phyloP scores from a whole-genome alignment of 2,329 filamentous ascomycete genomes.

The Chaetoscypha palmicola region DNA sequence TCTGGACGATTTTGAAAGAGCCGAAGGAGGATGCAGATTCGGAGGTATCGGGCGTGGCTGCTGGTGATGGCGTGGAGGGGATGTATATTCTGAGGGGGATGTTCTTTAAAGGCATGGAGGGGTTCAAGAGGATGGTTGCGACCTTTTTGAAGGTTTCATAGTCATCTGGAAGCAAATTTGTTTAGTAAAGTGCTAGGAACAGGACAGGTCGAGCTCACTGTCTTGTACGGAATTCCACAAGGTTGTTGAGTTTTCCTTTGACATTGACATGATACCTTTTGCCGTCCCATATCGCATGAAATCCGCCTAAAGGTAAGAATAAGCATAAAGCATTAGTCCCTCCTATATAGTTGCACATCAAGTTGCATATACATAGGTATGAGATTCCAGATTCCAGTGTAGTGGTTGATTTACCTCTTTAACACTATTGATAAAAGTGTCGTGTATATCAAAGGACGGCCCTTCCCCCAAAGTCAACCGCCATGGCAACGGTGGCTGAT shows the following conservation, averaged over 20 bases:
- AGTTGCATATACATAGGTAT: too few species aligned
- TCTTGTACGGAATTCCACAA: conserved; percentile 59
- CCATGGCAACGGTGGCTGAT: conserved; percentile 51
- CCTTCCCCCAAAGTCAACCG: conserved; percentile 51
- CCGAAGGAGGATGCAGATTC: conserved; percentile 37
- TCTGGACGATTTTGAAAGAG: conserved; percentile 68
- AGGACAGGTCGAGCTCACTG: conserved; percentile 36
- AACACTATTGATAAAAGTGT: conserved; percentile 62
- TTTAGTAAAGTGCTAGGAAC: neutral
- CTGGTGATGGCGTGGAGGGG: conserved; percentile 53
- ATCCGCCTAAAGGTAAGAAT: conserved; percentile 35
- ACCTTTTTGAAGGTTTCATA: conserved; percentile 65
- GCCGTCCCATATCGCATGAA: conserved; percentile 64
- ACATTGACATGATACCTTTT: conserved; percentile 64
- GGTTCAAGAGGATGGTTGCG: conserved; percentile 68
- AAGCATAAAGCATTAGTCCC: neutral
- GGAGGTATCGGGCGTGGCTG: conserved; percentile 49
- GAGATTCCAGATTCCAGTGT: too few species aligned
- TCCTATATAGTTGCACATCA: too few species aligned
- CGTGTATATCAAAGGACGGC: conserved; percentile 46
- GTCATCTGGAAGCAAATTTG: conserved; percentile 55
- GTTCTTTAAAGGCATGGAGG: conserved; percentile 67
- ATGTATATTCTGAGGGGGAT: conserved; percentile 88
- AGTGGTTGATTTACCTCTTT: conserved; percentile 47
- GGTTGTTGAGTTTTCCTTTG: conserved; percentile 58